Evolutionary conservation across 2,329 filamentous ascomycete genomes (phyloP).

Genomic region (Tolypocladium endophyticum): DNA sequence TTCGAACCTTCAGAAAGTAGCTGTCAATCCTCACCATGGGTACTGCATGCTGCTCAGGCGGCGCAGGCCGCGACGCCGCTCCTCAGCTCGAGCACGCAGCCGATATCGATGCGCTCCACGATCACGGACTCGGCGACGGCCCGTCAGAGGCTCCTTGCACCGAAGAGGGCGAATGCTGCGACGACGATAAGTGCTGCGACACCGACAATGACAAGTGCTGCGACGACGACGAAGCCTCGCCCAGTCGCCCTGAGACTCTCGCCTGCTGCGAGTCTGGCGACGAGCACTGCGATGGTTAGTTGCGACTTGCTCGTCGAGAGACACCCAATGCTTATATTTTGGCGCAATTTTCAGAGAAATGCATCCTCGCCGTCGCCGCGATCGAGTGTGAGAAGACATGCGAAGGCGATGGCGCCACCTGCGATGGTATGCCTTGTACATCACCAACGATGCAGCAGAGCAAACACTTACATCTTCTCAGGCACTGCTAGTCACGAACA

Average conservation of each 20-base stretch:
- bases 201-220: slow-evolving; percentile 7
- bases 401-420: slow-evolving; percentile 9
- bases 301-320: not conserved
- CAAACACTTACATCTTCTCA: not conserved
- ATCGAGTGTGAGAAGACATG: slow-evolving; percentile 19
- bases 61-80: not conserved
- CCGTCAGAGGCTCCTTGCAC: not conserved
- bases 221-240: slow-evolving; percentile 3
- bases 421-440: slow-evolving; percentile 10
- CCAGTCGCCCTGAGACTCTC: slow-evolving; percentile 7
- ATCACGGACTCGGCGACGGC: not conserved
- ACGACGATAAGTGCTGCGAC: slow-evolving; percentile 9
- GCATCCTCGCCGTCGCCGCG: slow-evolving; percentile 18
- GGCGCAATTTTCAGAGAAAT: slow-evolving; percentile 13
- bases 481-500: slow-evolving; percentile 12
- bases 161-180: slow-evolving; percentile 5
- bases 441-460: not conserved
- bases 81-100: not conserved
- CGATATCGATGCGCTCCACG: not conserved
- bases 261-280: slow-evolving; percentile 15
- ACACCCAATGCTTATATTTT: slow-evolving; percentile 1
- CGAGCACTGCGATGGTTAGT: slow-evolving; percentile 15
- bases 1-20: not conserved
- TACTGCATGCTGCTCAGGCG: slow-evolving; percentile 5
- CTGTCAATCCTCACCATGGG: slow-evolving; percentile 2